These are phyloP conservation scores for Oryza longistaminata DNA, from an alignment of 176 grass and related monocot genomes.

Conservation along the genomic window DNA sequence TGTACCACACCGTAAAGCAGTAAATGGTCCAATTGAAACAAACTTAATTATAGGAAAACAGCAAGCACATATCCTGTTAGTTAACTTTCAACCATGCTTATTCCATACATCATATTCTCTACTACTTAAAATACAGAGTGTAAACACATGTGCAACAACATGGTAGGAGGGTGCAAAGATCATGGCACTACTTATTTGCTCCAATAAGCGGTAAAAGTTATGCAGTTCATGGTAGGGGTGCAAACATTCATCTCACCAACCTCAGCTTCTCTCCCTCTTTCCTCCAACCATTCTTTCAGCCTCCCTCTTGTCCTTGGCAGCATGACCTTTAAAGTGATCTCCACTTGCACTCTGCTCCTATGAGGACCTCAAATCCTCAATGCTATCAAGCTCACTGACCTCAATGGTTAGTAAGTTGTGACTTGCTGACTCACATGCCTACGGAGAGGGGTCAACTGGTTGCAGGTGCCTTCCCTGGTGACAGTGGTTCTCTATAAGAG, in stretches of 20 bases:
- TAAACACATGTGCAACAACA: neutral
- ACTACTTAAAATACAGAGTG: neutral
- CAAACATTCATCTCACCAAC: neutral
- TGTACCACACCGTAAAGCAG: neutral
- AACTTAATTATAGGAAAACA: neutral
- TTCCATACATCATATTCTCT: neutral
- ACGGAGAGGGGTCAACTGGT: no score
- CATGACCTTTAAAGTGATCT: no score
- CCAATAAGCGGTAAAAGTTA: neutral
- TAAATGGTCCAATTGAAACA: neutral
- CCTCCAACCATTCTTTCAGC: no score
- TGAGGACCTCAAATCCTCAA: no score
- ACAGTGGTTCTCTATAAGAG: no score
- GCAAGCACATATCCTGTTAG: neutral
- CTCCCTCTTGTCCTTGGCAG: no score
- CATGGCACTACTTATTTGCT: neutral
- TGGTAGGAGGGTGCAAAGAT: neutral
- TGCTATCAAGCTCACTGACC: no score
- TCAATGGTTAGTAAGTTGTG: no score
- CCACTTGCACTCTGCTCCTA: no score
- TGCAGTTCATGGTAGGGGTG: neutral
- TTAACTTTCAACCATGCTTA: neutral
- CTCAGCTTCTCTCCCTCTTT: neutral
- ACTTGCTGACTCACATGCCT: no score
- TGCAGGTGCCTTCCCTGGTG: no score